Percentiles rank a stretch among this genome's conserved stretches.
These are phyloP conservation scores for Dendrobium nobile DNA, from an alignment of 106 monocot species.

Conservation along the genomic window DNA sequence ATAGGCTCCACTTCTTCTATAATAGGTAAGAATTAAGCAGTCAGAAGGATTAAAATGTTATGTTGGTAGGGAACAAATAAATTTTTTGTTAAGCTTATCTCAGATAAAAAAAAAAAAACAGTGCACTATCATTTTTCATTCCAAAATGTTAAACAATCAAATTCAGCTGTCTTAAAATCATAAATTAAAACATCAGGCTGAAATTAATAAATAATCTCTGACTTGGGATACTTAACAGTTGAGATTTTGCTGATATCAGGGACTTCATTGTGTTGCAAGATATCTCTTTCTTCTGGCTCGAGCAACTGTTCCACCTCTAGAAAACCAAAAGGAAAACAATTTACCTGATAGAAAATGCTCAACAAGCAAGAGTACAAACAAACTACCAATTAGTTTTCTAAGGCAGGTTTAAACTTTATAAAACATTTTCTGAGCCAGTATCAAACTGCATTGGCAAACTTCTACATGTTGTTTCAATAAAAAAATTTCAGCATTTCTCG, in stretches of 20 bases:
- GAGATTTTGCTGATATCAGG: conserved; percentile 71
- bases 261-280: conserved; percentile 47
- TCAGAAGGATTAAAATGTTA: not conserved
- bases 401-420: not conserved
- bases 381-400: not conserved
- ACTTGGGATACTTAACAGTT: conserved; percentile 48
- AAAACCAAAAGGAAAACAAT: conserved; percentile 1
- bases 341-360: not conserved
- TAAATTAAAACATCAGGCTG: not conserved
- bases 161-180: not conserved
- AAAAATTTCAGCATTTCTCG: too few relatives aligned
- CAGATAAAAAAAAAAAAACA: not conserved
- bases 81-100: not conserved
- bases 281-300: conserved; percentile 63
- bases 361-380: not conserved
- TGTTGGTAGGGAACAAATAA: not conserved
- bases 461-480: not conserved
- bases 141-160: not conserved
- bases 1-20: conserved; percentile 73
- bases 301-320: conserved; percentile 69
- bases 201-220: not conserved
- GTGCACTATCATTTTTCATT: not conserved
- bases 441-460: not conserved
- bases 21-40: conserved; percentile 5
- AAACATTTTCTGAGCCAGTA: not conserved